Evolutionary conservation across 805 yeast species (phyloP), one percentile per base, ranked within the genome.

Genomic region (Saccharomycopsis fibuligera): DNA sequence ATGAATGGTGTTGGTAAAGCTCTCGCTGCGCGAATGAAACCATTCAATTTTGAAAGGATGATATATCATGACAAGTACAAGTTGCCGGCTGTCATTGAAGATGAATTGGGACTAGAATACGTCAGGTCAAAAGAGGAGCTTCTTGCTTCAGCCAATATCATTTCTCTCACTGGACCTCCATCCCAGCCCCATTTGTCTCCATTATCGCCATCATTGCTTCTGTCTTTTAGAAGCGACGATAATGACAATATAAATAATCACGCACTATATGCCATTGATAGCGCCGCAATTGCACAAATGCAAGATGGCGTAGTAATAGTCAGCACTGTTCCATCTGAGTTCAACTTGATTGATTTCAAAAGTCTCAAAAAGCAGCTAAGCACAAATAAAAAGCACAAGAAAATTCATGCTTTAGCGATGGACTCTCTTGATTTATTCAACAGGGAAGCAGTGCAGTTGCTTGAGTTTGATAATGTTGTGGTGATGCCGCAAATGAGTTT

Each of bases 381-480:
- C 1, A 45, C 25, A 10, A 19, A 27, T 4, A 49, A 36, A 41
- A 27, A 27, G 12, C 8, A 27, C 12, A 27, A 27, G 31, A 27
- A 27, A 27, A 41, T 50, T 8, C 6, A 22, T n/a, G 44, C 47
- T 3, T 14, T 50, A 3, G 54, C 37, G 1, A 47, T 33, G 31
- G 54, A 50, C 21, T 47, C 51, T 1, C n/a, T 50, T 16, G 49
- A 50, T 33, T 27, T 47, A 1, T 22, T 21, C 21, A 44, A 50
- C 27, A 12, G 17, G 17, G 29, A 36, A 10, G 29, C 42, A 14
- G 14, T 44, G 14, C 23, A 29, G n/a, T 25, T 50, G 14, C 23
- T 47, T 4, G 10, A 35, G 25, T 12, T 23, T 4, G 41, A 36
- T 2, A 41, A 47, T 27, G 45, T 50, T n/a, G 37, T 47, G 6